A percentile compares a stretch with the other conserved stretches of the same genome.
Conservation (phyloP, 352 stramenopile species). For the Globisporangium cystogenes region DNA sequence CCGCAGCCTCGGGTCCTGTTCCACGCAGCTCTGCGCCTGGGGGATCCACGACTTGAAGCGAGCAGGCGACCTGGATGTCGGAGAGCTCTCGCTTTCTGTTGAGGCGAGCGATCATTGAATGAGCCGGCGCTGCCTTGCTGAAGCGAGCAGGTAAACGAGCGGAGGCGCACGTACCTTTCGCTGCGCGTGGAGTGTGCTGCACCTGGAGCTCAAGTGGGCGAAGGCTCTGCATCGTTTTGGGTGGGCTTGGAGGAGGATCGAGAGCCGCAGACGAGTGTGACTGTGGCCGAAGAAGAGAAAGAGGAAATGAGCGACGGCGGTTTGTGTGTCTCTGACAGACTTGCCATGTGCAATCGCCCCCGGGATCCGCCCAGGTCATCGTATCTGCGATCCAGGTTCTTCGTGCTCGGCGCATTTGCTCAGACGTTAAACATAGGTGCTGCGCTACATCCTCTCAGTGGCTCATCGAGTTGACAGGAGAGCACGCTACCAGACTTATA, state of each 20-base stretch:
- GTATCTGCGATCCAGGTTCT: too few relatives aligned
- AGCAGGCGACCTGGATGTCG: slow-evolving; percentile 21
- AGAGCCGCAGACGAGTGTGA: too few relatives aligned
- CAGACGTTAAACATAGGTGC: too few relatives aligned
- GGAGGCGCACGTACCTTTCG: slow-evolving; percentile 2
- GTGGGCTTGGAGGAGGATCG: too few relatives aligned
- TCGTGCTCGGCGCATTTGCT: too few relatives aligned
- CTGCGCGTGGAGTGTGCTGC: slow-evolving; percentile 2
- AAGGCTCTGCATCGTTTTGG: slow-evolving; percentile 12
- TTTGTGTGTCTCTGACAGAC: too few relatives aligned
- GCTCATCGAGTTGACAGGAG: too few relatives aligned
- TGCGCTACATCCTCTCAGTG: too few relatives aligned
- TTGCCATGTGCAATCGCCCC: too few relatives aligned
- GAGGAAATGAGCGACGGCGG: too few relatives aligned
- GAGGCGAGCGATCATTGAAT: background rate
- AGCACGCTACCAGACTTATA: too few relatives aligned
- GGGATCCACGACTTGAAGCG: slow-evolving; percentile 40
- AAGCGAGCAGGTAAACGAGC: background rate
- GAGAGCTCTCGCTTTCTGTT: slow-evolving; percentile 10
- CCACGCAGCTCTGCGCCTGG: slow-evolving; percentile 30
- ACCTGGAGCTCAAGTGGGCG: slow-evolving; percentile 12
- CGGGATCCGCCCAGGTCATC: too few relatives aligned
- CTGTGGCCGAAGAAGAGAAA: background rate
- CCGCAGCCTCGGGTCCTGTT: slow-evolving; percentile 37
- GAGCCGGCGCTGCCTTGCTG: background rate